These are phyloP conservation scores for Collybiopsis confluens DNA, from an alignment of 768 basidiomycete genomes.

Conservation along the genomic window DNA sequence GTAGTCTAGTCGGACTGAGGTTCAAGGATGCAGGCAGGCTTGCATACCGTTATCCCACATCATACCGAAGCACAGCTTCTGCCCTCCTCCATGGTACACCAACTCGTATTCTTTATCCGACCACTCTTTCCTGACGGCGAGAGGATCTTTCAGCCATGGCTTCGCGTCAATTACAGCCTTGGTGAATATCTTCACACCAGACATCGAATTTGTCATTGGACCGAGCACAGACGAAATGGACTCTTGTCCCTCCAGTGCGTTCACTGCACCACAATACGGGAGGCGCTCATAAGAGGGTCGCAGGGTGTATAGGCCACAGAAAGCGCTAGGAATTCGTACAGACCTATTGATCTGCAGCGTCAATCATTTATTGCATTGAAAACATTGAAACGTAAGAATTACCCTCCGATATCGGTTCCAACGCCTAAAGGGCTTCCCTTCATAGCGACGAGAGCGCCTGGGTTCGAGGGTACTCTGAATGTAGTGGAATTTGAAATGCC, in stretches of 20 bases:
- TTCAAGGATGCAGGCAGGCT: not conserved
- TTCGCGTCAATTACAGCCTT: conserved; percentile 53
- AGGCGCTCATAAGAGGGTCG: conserved; percentile 71
- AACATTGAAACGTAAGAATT: conserved; percentile 8
- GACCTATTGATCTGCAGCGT: conserved; percentile 38
- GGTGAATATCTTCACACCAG: conserved; percentile 63
- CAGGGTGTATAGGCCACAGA: conserved; percentile 69
- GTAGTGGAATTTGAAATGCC: conserved; percentile 10
- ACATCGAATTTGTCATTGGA: conserved; percentile 56
- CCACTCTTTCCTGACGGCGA: conserved; percentile 56
- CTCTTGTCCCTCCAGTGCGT: conserved; percentile 69
- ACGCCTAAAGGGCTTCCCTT: conserved; percentile 41
- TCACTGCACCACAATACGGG: conserved; percentile 64
- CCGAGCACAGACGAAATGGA: conserved; percentile 70
- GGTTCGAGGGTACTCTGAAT: not conserved
- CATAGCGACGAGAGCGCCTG: conserved; percentile 26
- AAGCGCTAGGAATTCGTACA: conserved; percentile 63
- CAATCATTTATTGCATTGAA: not conserved
- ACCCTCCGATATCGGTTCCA: conserved; percentile 67
- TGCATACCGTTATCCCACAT: conserved; percentile 60
- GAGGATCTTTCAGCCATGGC: conserved; percentile 68
- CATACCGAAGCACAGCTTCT: conserved; percentile 51
- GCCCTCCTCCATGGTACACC: conserved; percentile 49
- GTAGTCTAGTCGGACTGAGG: too few species aligned
- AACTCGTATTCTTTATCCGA: conserved; percentile 54